Base-by-base conservation (phyloP, 306 rosid species). In the Chamaecrista fasciculata region DNA sequence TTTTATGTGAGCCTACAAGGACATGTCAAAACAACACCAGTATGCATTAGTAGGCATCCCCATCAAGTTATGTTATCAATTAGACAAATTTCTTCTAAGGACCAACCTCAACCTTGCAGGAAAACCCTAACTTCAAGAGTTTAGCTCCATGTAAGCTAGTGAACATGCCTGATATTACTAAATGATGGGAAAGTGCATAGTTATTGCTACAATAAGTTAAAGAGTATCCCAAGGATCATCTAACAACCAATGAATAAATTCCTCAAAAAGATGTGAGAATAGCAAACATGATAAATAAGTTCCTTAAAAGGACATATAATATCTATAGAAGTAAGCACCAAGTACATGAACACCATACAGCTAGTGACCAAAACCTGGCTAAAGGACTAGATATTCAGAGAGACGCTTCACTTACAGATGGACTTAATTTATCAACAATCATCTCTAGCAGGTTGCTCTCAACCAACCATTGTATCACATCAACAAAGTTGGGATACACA, bases 391-490 rank as follows among this genome's bases (percentile, higher is more conserved):
- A 71, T 65, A 67, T 21, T 21, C 56, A 44, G 53, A 67, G 34
- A 73, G 50, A 70, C 49, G 58, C 62, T 70, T 66, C 62, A 87
- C 99, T 84, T 79, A 95, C 99, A 57, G 88, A 82, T 62, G 99
- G 95, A 80, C 81, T 85, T 72, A 95, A 78, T 83, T 95, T 95
- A 73, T 95, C 97, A 36, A 91, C 92, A 68, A 95, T 89, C 97
- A 95, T 91, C 82, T 91, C 97, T 25, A 95, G 88, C 82, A 95
- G 87, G 81, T 95, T 85, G 83, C 97, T 91, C 72, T 89, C 92
- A 69, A 96, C 89, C 84, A 95, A 80, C 99, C 96, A 95, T 78
- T 89, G 97, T 92, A 91, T 89, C 68, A 91, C 99, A 80, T 95
- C 97, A 33, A 87, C 79, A 78, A 87, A 91, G 78, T 95, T 91